phyloP scores from a whole-genome alignment of 1,139 yeast species.

The Arxiozyma bovina region DNA sequence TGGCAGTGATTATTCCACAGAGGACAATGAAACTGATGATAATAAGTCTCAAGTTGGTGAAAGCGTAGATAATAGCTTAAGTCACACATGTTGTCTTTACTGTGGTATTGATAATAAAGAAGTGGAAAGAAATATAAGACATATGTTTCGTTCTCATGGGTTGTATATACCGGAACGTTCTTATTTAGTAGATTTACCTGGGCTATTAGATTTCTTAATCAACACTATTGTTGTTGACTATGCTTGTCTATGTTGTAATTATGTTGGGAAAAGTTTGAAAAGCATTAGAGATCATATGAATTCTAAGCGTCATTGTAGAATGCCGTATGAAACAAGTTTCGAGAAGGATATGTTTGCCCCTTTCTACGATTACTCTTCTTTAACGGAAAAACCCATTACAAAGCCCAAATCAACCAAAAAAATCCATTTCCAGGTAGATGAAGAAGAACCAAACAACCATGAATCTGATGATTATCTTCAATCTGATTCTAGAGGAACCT shows the following conservation, averaged over 20 bases:
- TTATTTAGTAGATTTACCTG: conserved; percentile 59
- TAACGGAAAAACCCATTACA: conserved; percentile 36
- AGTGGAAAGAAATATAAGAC: conserved; percentile 59
- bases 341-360: conserved; percentile 74
- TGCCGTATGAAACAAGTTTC: conserved; percentile 80
- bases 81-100: conserved; percentile 35
- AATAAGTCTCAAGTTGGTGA: conserved; percentile 28
- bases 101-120: conserved; percentile 36
- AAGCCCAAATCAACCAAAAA: conserved; percentile 16
- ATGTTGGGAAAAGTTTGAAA: conserved; percentile 74
- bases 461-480: conserved; percentile 53
- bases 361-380: conserved; percentile 75
- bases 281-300: conserved; percentile 88
- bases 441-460: conserved; percentile 30
- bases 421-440: conserved; percentile 16
- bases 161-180: conserved; percentile 76
- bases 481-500: conserved; percentile 56
- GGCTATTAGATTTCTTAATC: conserved; percentile 64
- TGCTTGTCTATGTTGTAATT: conserved; percentile 73
- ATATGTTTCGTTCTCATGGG: conserved; percentile 74
- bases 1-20: conserved; percentile 31
- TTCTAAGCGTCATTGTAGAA: conserved; percentile 74
- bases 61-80: not conserved
- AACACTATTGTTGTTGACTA: conserved; percentile 82
- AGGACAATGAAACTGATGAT: conserved; percentile 21